These are phyloP conservation scores for Suhomyces anneliseae DNA, from an alignment of 1,139 yeast genomes.

Conservation along the genomic window DNA sequence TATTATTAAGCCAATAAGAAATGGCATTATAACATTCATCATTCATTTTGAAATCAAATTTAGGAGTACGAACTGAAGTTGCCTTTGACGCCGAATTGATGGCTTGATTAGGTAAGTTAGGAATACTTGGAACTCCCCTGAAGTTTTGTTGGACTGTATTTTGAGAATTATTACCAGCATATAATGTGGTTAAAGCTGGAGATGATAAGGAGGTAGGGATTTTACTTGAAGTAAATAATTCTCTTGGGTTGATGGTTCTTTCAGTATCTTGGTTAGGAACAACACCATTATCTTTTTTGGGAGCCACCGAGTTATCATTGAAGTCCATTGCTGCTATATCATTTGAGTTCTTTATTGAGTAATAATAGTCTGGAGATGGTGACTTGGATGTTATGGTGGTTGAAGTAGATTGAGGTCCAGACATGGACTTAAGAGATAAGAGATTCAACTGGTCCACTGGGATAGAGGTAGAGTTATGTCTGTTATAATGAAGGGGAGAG, in stretches of 20 bases:
- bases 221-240: constrained; percentile 16
- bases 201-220: constrained; percentile 18
- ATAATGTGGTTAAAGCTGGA: constrained; percentile 21
- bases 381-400: constrained; percentile 6
- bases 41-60: constrained; percentile 38
- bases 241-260: constrained; percentile 24
- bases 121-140: constrained; percentile 7
- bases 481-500: constrained; percentile 10
- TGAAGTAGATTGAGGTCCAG: constrained; percentile 1
- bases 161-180: constrained; percentile 9
- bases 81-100: not conserved
- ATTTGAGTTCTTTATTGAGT: constrained; percentile 2
- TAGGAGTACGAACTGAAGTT: constrained; percentile 9
- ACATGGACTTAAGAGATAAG: constrained; percentile 9
- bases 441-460: constrained; percentile 17
- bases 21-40: constrained; percentile 45
- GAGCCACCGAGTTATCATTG: not conserved
- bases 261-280: constrained; percentile 4
- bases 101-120: constrained; percentile 15
- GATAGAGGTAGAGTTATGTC: constrained; percentile 13
- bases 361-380: constrained; percentile 12
- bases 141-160: constrained; percentile 1
- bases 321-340: not conserved
- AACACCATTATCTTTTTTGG: not conserved
- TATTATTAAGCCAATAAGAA: constrained; percentile 34